A percentile compares a stretch with the other conserved stretches of the same genome.
Conservation (phyloP, 2,329 filamentous ascomycete species). For the Lachnum nothofagi region DNA sequence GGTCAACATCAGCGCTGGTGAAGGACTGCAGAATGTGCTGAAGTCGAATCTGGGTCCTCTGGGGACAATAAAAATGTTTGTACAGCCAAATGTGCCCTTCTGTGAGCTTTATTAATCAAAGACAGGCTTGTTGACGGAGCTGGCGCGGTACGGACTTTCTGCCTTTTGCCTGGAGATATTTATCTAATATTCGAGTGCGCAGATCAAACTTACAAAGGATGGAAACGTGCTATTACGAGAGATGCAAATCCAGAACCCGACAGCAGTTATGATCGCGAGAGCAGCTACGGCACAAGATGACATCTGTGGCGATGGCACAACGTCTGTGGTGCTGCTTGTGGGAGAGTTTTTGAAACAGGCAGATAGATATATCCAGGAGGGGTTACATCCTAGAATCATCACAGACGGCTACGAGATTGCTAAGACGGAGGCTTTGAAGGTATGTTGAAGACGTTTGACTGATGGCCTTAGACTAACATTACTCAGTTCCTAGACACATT, state of each 20-base stretch:
- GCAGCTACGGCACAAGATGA: constrained; percentile 97
- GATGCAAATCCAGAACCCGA: constrained; percentile 97
- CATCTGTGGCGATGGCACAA: constrained; percentile 96
- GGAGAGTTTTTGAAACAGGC: constrained; percentile 98
- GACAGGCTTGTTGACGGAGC: constrained; percentile 63
- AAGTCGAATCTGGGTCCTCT: constrained; percentile 92
- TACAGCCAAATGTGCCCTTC: constrained; percentile 1
- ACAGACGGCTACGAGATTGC: constrained; percentile 97
- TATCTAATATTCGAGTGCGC: constrained; percentile 20
- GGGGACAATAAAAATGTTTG: constrained; percentile 91
- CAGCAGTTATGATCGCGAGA: constrained; percentile 76
- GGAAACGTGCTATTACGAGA: constrained; percentile 78
- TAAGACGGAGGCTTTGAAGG: constrained; percentile 86
- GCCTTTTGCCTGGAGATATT: constrained; percentile 13
- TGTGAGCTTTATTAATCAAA: constrained; percentile 22
- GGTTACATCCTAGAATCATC: constrained; percentile 92
- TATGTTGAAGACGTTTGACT: constrained; percentile 32
- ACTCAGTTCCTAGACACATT: constrained; percentile 83
- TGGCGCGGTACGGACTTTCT: constrained; percentile 51
- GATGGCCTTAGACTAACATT: constrained; percentile 12
- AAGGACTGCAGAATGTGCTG: constrained; percentile 88
- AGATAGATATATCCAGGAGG: constrained; percentile 90
- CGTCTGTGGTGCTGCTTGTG: constrained; percentile 88
- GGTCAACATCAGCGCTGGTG: constrained; percentile 95
- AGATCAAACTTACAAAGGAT: constrained; percentile 99